phyloP scores from a whole-genome alignment of 1,284 basidiomycete species.

The Coriolopsis trogii region DNA sequence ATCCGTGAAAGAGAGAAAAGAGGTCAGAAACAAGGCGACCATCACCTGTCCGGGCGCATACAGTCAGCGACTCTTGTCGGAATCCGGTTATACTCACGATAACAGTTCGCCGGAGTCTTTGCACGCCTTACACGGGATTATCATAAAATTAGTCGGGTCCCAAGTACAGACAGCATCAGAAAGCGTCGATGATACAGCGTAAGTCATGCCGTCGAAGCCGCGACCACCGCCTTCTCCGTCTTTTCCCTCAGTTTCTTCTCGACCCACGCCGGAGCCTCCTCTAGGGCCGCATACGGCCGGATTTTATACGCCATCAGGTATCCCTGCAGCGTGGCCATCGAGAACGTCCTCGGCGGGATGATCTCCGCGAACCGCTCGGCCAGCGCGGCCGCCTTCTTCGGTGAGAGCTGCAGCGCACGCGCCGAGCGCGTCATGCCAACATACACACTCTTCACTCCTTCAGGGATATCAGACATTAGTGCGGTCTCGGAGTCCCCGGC shows the following conservation, averaged over 20 bases:
- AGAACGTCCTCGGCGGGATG: conserved; percentile 65
- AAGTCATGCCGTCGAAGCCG: neutral
- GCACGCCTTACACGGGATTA: too few species aligned
- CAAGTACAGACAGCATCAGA: neutral
- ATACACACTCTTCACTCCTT: conserved; percentile 22
- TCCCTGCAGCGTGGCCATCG: conserved; percentile 77
- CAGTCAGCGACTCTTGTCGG: too few species aligned
- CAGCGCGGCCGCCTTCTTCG: conserved; percentile 41
- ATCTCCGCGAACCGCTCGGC: conserved; percentile 56
- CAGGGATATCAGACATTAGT: too few species aligned
- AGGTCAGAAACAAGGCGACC: too few species aligned
- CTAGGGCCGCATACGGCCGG: conserved; percentile 59
- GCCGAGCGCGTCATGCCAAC: conserved; percentile 34
- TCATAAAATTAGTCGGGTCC: too few species aligned
- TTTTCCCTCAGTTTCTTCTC: conserved; percentile 27
- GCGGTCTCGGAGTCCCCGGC: too few species aligned
- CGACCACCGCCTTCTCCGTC: neutral
- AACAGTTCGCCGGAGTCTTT: too few species aligned
- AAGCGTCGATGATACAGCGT: neutral
- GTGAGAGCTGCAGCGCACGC: conserved; percentile 38
- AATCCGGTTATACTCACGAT: too few species aligned
- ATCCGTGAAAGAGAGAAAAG: too few species aligned
- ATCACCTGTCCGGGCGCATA: too few species aligned
- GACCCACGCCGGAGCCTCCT: conserved; percentile 34
- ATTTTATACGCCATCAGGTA: conserved; percentile 75